These are phyloP conservation scores for Chlamydomonas incerta DNA, from an alignment of 139 green algal species.

Conservation along the genomic window DNA sequence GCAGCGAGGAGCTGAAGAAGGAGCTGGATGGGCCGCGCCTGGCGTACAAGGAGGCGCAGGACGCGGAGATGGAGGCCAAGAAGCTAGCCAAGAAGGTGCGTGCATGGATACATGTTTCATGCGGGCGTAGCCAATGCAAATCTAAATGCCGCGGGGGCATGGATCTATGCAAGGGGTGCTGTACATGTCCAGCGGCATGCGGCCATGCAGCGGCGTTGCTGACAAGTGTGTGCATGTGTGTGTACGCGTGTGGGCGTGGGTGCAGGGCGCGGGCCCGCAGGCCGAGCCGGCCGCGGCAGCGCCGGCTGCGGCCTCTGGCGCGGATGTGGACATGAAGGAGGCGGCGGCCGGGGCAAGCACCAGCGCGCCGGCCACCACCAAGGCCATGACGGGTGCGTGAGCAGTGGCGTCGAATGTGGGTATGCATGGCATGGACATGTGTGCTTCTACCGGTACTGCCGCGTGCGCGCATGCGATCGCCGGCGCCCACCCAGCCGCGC, in stretches of 20 bases:
- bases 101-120: too few species aligned
- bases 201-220: too few species aligned
- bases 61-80: slow-evolving; percentile 46
- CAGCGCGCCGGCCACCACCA: neutral
- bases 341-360: slow-evolving; percentile 38
- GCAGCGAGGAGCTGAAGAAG: slow-evolving; percentile 83
- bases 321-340: slow-evolving; percentile 76
- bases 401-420: too few species aligned
- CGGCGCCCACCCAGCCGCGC: too few species aligned
- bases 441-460: too few species aligned
- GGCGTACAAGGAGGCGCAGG: slow-evolving; percentile 59
- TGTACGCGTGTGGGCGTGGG: neutral
- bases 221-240: neutral
- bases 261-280: slow-evolving; percentile 11
- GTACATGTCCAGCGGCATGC: too few species aligned
- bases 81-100: slow-evolving; percentile 52
- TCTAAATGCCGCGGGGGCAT: too few species aligned
- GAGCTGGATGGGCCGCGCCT: slow-evolving; percentile 82
- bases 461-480: too few species aligned
- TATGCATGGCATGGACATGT: too few species aligned
- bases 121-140: too few species aligned
- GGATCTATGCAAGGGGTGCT: too few species aligned
- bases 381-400: slow-evolving; percentile 46
- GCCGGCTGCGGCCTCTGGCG: slow-evolving; percentile 10
- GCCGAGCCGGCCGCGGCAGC: slow-evolving; percentile 1